These are phyloP conservation scores for Dothideomycetidae sp. DNA, from an alignment of 2,329 filamentous ascomycete genomes.

Conservation along the genomic window DNA sequence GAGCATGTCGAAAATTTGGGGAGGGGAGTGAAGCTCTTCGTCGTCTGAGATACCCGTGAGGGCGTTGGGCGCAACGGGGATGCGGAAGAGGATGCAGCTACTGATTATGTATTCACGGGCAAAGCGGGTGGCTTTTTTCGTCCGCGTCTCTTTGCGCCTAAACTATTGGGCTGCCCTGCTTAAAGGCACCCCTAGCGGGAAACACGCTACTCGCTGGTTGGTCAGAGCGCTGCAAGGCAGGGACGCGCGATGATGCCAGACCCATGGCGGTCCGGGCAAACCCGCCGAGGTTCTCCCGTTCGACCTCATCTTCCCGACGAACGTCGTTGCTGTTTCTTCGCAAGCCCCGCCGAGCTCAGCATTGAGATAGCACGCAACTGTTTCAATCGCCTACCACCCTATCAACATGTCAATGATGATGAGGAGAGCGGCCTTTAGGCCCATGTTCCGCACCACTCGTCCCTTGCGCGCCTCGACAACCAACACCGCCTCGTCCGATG, in stretches of 20 bases:
- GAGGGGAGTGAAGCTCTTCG: neutral
- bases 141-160: too few relatives aligned
- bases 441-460: conserved; percentile 29
- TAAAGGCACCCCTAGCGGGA: too few relatives aligned
- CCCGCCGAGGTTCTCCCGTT: conserved; percentile 9
- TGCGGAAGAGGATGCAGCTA: neutral
- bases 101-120: too few relatives aligned
- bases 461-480: conserved; percentile 28
- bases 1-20: neutral
- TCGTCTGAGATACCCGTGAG: neutral
- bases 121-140: too few relatives aligned
- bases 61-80: neutral
- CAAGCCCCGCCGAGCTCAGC: neutral
- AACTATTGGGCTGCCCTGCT: too few relatives aligned
- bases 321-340: neutral
- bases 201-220: too few relatives aligned
- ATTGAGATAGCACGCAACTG: conserved; percentile 3
- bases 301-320: conserved; percentile 7
- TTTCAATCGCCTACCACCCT: conserved; percentile 1
- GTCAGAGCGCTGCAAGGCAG: conserved; percentile 3
- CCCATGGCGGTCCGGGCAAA: too few relatives aligned
- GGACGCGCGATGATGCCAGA: neutral
- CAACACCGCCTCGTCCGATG: conserved; percentile 27
- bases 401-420: conserved; percentile 33
- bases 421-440: conserved; percentile 26